Conservation (phyloP, 2,329 filamentous ascomycete species). For the Ploettnerulaceae sp. region DNA sequence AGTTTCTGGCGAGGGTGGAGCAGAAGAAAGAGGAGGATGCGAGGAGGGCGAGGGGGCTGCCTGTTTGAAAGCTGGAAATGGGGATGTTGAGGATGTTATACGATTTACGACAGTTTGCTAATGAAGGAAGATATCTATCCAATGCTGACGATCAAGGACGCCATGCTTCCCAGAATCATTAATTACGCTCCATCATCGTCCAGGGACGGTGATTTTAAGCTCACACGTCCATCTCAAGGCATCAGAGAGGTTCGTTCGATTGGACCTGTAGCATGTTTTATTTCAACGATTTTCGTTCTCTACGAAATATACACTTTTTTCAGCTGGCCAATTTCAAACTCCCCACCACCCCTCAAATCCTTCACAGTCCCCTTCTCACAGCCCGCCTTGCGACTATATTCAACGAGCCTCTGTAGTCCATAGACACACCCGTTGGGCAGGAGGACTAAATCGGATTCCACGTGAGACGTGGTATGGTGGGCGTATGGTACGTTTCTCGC, state of each 20-base stretch:
- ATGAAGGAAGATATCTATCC: too few relatives aligned
- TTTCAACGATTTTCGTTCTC: too few relatives aligned
- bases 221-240: too few relatives aligned
- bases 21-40: constrained; percentile 57
- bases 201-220: too few relatives aligned
- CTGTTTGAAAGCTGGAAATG: constrained; percentile 5
- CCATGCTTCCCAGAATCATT: too few relatives aligned
- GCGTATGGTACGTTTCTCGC: constrained; percentile 88
- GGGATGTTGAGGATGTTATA: too few relatives aligned
- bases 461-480: constrained; percentile 88
- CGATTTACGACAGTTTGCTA: too few relatives aligned
- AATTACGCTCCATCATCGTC: too few relatives aligned
- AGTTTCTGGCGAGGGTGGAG: constrained; percentile 62
- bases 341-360: constrained; percentile 71
- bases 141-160: too few relatives aligned
- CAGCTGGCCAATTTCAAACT: constrained; percentile 56
- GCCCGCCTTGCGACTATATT: constrained; percentile 75
- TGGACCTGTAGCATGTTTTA: too few relatives aligned
- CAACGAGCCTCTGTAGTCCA: constrained; percentile 66
- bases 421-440: constrained; percentile 86
- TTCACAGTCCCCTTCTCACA: constrained; percentile 62
- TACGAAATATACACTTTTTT: constrained; percentile 91
- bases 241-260: too few relatives aligned
- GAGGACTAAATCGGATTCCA: constrained; percentile 81
- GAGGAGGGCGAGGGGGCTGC: constrained; percentile 43